Percentiles rank a stretch among this genome's conserved stretches.
phyloP scores from a whole-genome alignment of 2,329 filamentous ascomycete species.

The Alternaria sp. region DNA sequence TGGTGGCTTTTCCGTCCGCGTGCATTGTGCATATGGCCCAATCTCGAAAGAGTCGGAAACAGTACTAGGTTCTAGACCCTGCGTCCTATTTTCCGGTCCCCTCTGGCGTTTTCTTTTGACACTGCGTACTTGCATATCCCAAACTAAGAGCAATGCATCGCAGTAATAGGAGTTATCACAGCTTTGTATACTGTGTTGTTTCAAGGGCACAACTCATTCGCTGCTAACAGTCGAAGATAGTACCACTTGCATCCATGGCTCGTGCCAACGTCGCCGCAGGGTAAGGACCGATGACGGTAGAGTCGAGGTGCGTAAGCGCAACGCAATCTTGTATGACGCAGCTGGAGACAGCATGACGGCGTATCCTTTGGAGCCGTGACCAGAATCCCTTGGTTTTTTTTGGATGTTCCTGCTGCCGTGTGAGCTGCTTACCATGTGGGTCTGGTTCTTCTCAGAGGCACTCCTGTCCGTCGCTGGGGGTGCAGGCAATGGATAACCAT shows the following conservation, averaged over 20 bases:
- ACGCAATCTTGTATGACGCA: constrained; percentile 8
- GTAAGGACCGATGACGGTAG: not conserved
- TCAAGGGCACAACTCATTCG: not conserved
- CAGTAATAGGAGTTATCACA: not conserved
- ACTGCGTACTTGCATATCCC: not conserved
- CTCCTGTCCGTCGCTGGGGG: not conserved
- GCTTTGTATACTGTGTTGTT: not conserved
- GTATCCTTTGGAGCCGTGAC: not conserved
- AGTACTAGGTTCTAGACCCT: constrained; percentile 10
- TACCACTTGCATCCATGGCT: not conserved
- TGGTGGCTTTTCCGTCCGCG: constrained; percentile 20
- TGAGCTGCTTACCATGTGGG: not conserved
- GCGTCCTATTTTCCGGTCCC: constrained; percentile 9
- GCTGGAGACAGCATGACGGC: not conserved
- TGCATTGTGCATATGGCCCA: constrained; percentile 19
- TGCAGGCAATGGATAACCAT: not conserved
- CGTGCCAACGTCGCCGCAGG: constrained; percentile 1
- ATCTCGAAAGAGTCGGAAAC: constrained; percentile 20
- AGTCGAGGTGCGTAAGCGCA: constrained; percentile 1
- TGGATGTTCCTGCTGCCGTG: constrained; percentile 1
- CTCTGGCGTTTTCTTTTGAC: not conserved
- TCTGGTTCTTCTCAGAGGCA: not conserved
- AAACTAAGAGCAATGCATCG: constrained; percentile 1
- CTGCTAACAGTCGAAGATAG: constrained; percentile 7
- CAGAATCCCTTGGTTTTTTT: not conserved